Conservation (phyloP, 2,329 filamentous ascomycete genomes). For the Alternaria rosae region DNA sequence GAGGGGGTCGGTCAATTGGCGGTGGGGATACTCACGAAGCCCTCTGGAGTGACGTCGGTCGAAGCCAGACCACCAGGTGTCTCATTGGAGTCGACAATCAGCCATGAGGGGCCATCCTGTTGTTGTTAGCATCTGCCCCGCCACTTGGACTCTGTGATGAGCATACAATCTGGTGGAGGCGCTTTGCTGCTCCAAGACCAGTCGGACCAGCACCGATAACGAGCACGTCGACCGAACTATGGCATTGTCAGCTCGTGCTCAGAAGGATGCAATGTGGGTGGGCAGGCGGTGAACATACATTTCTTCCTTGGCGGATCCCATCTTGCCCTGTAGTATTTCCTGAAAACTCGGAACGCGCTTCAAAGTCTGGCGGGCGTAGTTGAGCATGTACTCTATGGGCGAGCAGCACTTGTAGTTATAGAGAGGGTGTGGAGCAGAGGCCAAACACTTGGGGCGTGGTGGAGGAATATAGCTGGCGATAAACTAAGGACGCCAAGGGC, state of each 20-base stretch:
- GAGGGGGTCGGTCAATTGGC: slow-evolving; percentile 17
- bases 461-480: slow-evolving; percentile 36
- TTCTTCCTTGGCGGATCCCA: slow-evolving; percentile 52
- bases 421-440: slow-evolving; percentile 23
- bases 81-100: slow-evolving; percentile 92
- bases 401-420: slow-evolving; percentile 24
- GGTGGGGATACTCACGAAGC: slow-evolving; percentile 76
- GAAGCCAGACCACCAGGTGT: slow-evolving; percentile 94
- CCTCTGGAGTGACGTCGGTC: slow-evolving; percentile 93
- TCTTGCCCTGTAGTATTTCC: slow-evolving; percentile 50
- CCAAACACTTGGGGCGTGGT: slow-evolving; percentile 27
- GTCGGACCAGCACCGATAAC: slow-evolving; percentile 98
- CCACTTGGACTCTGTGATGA: neutral
- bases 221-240: slow-evolving; percentile 91
- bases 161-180: slow-evolving; percentile 92
- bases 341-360: slow-evolving; percentile 53
- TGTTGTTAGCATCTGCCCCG: slow-evolving; percentile 34
- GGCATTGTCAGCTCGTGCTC: slow-evolving; percentile 29
- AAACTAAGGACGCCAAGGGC: slow-evolving; percentile 38
- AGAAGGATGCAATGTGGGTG: slow-evolving; percentile 8
- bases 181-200: slow-evolving; percentile 96
- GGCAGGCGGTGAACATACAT: slow-evolving; percentile 49
- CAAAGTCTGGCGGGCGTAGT: slow-evolving; percentile 49
- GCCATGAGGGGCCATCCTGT: slow-evolving; percentile 90
- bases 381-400: slow-evolving; percentile 46